Evolutionary conservation across 2,329 filamentous ascomycete species (phyloP).

Genomic region (Plectosphaerella cucumerina): DNA sequence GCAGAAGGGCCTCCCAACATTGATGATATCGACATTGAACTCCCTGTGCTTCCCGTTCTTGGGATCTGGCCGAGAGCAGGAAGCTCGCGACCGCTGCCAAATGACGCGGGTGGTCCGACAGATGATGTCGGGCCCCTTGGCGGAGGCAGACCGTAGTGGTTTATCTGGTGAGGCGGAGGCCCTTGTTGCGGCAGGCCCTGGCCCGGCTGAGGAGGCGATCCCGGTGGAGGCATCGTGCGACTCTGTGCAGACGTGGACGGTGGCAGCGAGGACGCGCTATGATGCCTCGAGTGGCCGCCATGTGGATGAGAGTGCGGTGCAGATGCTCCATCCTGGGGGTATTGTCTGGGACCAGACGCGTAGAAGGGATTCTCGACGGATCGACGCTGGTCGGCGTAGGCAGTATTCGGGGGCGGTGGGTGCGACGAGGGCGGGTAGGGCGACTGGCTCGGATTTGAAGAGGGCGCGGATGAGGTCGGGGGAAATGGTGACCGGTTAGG

Average conservation of each 20-base stretch:
- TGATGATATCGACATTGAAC: constrained; percentile 59
- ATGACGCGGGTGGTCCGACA: constrained; percentile 39
- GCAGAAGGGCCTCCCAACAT: constrained; percentile 50
- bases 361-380: constrained; percentile 40
- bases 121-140: constrained; percentile 39
- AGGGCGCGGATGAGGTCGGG: constrained; percentile 5
- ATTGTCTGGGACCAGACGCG: constrained; percentile 27
- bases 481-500: constrained; percentile 20
- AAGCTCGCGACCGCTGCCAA: constrained; percentile 46
- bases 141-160: constrained; percentile 40
- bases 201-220: constrained; percentile 37
- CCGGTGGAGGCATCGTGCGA: constrained; percentile 42
- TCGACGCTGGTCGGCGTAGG: constrained; percentile 29
- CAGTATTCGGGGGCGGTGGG: constrained; percentile 13
- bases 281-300: constrained; percentile 35
- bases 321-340: constrained; percentile 23
- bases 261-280: constrained; percentile 39
- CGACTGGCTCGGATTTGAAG: constrained; percentile 12
- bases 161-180: constrained; percentile 25
- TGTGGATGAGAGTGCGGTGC: constrained; percentile 23
- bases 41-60: constrained; percentile 41
- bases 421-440: constrained; percentile 11
- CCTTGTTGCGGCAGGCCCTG: constrained; percentile 22
- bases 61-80: constrained; percentile 47
- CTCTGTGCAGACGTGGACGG: constrained; percentile 21